These are phyloP conservation scores for Hypomontagnella monticulosa DNA, from an alignment of 495 filamentous ascomycete species.

Conservation along the genomic window DNA sequence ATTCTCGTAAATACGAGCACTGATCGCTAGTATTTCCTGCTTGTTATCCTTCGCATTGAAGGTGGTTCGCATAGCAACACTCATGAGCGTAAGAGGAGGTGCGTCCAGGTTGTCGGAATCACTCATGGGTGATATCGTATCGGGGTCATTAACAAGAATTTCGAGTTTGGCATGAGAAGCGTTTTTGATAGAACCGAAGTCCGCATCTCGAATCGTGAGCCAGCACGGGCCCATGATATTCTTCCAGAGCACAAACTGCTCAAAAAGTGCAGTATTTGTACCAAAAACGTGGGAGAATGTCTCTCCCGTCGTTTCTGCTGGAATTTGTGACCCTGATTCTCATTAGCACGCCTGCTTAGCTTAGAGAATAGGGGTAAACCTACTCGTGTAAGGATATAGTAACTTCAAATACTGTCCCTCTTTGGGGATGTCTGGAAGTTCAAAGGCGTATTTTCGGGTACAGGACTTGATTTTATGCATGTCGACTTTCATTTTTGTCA, in stretches of 20 bases:
- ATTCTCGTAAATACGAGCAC: constrained; percentile 91
- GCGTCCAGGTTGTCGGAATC: constrained; percentile 81
- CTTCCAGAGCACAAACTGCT: constrained; percentile 98
- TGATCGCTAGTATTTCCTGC: constrained; percentile 91
- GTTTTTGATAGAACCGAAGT: constrained; percentile 87
- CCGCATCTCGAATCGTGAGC: constrained; percentile 84
- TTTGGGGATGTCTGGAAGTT: constrained; percentile 84
- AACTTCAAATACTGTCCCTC: constrained; percentile 93
- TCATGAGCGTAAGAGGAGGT: constrained; percentile 93
- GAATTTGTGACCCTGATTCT: constrained; percentile 67
- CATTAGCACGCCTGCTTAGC: constrained; percentile 3
- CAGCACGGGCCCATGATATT: constrained; percentile 99
- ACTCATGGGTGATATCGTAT: constrained; percentile 70
- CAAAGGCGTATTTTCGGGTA: constrained; percentile 94
- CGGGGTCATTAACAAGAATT: constrained; percentile 79
- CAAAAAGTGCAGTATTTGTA: constrained; percentile 91
- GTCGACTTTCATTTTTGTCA: constrained; percentile 81
- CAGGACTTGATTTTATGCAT: constrained; percentile 94
- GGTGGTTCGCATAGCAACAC: constrained; percentile 84
- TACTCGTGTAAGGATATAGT: constrained; percentile 84
- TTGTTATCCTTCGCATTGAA: constrained; percentile 95
- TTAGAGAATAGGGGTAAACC: constrained; percentile 12
- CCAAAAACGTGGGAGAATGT: constrained; percentile 97
- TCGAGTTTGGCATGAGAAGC: constrained; percentile 98
- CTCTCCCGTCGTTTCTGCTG: constrained; percentile 71